A percentile compares a stretch with the other conserved stretches of the same genome.
Conservation (phyloP, 371 early-diverging fungal species). For the Mucor sp. region DNA sequence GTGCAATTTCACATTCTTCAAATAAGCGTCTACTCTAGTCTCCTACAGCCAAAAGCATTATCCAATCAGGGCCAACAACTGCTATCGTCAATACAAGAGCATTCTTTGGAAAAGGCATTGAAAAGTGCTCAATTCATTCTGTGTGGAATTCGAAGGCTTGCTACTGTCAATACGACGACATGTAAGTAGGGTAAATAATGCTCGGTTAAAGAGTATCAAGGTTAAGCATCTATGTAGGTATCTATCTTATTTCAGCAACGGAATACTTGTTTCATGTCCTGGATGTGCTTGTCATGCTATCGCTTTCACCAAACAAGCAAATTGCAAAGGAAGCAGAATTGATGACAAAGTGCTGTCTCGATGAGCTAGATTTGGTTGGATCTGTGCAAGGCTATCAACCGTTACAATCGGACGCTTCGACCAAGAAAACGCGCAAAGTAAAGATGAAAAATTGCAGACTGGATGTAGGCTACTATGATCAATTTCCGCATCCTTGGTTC, state of each 20-base stretch:
- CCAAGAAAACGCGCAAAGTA: neutral
- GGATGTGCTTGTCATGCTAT: conserved; percentile 7
- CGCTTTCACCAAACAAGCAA: neutral
- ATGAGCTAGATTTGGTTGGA: neutral
- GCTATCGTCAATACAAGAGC: conserved; percentile 7
- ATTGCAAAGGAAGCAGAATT: conserved; percentile 7
- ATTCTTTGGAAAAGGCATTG: conserved; percentile 3
- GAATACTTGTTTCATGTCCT: conserved; percentile 6
- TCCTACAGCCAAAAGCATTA: conserved; percentile 16
- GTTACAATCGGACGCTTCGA: neutral
- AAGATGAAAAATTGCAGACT: neutral
- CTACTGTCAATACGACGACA: neutral
- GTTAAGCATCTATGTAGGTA: neutral
- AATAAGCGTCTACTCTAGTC: conserved; percentile 3
- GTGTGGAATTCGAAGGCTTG: conserved; percentile 1
- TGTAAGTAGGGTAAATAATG: neutral
- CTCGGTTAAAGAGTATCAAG: too few relatives aligned
- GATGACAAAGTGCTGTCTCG: neutral
- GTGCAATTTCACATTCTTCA: conserved; percentile 2
- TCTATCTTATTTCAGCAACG: neutral
- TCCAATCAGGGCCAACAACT: neutral
- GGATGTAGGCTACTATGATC: conserved; percentile 7
- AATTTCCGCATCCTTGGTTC: conserved; percentile 20
- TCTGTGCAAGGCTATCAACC: neutral
- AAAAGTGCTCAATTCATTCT: conserved; percentile 3